phyloP scores from a whole-genome alignment of 2,329 filamentous ascomycete genomes.

The Fragosphaeria purpurea region DNA sequence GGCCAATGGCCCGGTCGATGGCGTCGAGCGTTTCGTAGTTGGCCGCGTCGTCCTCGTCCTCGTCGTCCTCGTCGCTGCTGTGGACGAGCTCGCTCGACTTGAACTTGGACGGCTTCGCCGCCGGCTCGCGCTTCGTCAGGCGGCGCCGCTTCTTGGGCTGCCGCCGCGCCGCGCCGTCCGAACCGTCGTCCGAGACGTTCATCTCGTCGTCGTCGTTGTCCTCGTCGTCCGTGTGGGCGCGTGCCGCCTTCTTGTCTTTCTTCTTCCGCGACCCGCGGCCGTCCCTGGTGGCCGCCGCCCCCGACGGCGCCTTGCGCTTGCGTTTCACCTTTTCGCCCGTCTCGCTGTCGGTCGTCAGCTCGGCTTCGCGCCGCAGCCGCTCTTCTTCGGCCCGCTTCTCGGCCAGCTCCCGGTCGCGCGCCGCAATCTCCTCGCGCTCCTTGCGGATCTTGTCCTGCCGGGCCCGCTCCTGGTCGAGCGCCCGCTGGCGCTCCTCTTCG shows the following conservation, averaged over 20 bases:
- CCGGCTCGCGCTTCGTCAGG: conserved; percentile 34
- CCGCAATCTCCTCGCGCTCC: conserved; percentile 72
- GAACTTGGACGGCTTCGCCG: conserved; percentile 51
- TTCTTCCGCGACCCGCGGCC: conserved; percentile 29
- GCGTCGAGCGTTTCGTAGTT: conserved; percentile 17
- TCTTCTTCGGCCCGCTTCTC: conserved; percentile 64
- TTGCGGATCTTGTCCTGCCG: conserved; percentile 73
- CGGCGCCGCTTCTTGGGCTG: conserved; percentile 50
- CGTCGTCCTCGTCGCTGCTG: conserved; percentile 53
- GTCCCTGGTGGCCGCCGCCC: conserved; percentile 9
- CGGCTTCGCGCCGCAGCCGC: conserved; percentile 56
- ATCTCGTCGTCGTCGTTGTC: conserved; percentile 47
- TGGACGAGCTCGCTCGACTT: conserved; percentile 80
- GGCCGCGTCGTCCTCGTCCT: conserved; percentile 20
- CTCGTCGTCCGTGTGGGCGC: conserved; percentile 15
- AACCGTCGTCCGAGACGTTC: conserved; percentile 28
- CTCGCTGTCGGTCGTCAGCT: conserved; percentile 72
- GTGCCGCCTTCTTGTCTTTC: conserved; percentile 15
- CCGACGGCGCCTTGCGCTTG: conserved; percentile 51
- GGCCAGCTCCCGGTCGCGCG: conserved; percentile 63
- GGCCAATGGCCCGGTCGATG: conserved; percentile 35
- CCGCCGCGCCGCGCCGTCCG: conserved; percentile 33
- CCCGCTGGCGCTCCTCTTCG: conserved; percentile 63
- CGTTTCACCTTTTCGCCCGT: conserved; percentile 73
- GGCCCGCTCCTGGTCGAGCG: conserved; percentile 60